Base-by-base conservation (phyloP, 352 stramenopile species). In the Pythium volutum region DNA sequence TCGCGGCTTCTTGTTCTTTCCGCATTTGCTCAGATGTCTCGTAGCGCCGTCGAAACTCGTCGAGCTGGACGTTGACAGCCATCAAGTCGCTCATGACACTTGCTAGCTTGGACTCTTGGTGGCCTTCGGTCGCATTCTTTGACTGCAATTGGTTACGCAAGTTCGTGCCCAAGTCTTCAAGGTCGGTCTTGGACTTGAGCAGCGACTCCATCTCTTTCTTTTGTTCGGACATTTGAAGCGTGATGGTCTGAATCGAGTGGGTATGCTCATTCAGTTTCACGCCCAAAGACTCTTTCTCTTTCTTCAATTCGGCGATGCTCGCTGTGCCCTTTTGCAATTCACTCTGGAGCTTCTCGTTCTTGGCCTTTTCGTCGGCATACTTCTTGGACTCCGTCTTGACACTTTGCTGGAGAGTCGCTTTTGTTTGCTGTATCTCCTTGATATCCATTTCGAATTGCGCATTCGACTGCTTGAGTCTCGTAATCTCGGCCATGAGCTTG, bases 61-160 rank as follows among this genome's bases (percentile, higher is more conserved):
- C 83, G 1, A 92, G 49, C 43, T 92, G 85, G 0, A 95, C 81
- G 42, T 82, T 89, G 1, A 81, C 70, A 39, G 83, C 62, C 79
- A 93, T 89, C 8, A 95, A 59, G 23, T 92, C 85, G 43, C 80
- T 81, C 20, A 76, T 81, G 15, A 89, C 70, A 39, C 73, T 89
- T 6, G 78, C 69, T 34, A 93, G 71, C 34, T 82, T 81, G 25
- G 81, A 89, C 60, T 91, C 78, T 65, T 90, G 79, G 18, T 88
- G 76, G 18, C 65, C 87, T 66, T 89, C 76, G 11, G 79, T 60
- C 12, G 85, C 69, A 36, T 79, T 71, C 20, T 87, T 87, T 11
- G 79, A 76, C 23, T 83, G 77, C 7, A 92, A 50, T 31, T 91
- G 82, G 2, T 36, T 66, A 12, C 84, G 77, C 29, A 94, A 59